Conservation (phyloP, 768 basidiomycete species). For the Russula vinacea region DNA sequence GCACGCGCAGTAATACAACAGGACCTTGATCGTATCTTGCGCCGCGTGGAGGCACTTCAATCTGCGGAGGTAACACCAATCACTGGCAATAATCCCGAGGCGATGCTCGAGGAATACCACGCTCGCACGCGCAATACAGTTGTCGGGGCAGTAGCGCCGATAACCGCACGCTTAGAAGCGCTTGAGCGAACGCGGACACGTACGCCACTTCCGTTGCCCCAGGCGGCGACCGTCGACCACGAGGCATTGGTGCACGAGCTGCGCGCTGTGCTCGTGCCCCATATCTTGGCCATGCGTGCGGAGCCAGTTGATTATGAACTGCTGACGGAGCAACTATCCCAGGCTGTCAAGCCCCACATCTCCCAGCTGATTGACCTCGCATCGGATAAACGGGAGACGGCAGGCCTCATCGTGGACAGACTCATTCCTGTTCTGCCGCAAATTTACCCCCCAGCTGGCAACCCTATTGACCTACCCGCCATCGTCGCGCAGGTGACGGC, state of each 20-base stretch:
- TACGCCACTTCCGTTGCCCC: constrained; percentile 35
- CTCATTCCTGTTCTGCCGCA: constrained; percentile 63
- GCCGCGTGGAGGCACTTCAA: constrained; percentile 40
- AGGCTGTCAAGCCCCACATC: constrained; percentile 87
- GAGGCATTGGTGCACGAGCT: constrained; percentile 62
- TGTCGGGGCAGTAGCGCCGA: constrained; percentile 54
- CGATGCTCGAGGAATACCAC: constrained; percentile 55
- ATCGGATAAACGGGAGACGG: constrained; percentile 86
- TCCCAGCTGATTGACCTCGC: constrained; percentile 85
- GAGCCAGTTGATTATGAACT: constrained; percentile 77
- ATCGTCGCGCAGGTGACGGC: constrained; percentile 58
- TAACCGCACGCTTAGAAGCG: constrained; percentile 56
- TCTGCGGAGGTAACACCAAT: constrained; percentile 29
- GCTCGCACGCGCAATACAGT: constrained; percentile 57
- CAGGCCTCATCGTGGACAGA: constrained; percentile 70
- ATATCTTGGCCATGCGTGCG: constrained; percentile 55
- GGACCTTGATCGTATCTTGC: constrained; percentile 54
- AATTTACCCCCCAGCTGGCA: constrained; percentile 36
- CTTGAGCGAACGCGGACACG: constrained; percentile 42
- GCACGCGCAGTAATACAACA: constrained; percentile 54
- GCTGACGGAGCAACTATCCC: constrained; percentile 68
- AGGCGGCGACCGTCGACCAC: constrained; percentile 38
- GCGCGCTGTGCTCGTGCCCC: constrained; percentile 54
- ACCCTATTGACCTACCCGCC: constrained; percentile 48
- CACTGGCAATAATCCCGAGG: constrained; percentile 36